Conservation (phyloP, 352 stramenopile genomes). For the Phytophthora colocasiae region DNA sequence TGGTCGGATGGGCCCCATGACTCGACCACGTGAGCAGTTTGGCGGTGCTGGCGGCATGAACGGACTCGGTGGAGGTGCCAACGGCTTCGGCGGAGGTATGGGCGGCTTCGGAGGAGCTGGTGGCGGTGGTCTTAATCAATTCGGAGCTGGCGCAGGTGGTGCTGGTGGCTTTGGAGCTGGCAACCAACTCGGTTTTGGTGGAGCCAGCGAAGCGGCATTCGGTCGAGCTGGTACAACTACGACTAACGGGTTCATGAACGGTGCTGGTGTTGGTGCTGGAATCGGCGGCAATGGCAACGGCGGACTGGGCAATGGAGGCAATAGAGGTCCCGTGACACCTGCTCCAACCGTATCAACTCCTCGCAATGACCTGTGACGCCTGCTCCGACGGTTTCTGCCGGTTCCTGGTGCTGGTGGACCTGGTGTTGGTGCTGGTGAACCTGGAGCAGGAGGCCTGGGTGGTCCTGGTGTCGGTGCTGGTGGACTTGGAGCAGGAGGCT, state of each 20-base stretch:
- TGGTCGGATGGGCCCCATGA: slow-evolving; percentile 17
- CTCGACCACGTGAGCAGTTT: slow-evolving; percentile 30
- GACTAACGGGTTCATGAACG: slow-evolving; percentile 9
- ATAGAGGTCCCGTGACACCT: slow-evolving; percentile 17
- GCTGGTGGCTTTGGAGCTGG: slow-evolving; percentile 3
- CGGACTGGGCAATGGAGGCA: not conserved
- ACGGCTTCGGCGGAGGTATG: slow-evolving; percentile 8
- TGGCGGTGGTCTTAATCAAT: slow-evolving; percentile 11
- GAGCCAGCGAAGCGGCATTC: slow-evolving; percentile 7
- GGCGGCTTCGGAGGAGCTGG: slow-evolving; percentile 6
- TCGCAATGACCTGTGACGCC: slow-evolving; percentile 18
- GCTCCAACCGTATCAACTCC: slow-evolving; percentile 23
- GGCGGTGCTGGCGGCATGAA: slow-evolving; percentile 6
- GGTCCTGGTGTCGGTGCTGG: not conserved
- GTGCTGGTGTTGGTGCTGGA: slow-evolving; percentile 5
- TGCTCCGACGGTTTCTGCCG: slow-evolving; percentile 26
- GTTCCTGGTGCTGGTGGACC: not conserved
- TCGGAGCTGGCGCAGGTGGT: not conserved
- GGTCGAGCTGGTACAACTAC: slow-evolving; percentile 3
- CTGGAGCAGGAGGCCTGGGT: slow-evolving; percentile 15
- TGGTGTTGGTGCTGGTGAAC: slow-evolving; percentile 3
- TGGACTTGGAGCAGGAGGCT: slow-evolving; percentile 12
- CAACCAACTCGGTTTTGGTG: slow-evolving; percentile 8
- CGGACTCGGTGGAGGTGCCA: slow-evolving; percentile 5
- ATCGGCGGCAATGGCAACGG: slow-evolving; percentile 9